Conservation (phyloP, 257 asterid genomes). For the Buddleja alternifolia region DNA sequence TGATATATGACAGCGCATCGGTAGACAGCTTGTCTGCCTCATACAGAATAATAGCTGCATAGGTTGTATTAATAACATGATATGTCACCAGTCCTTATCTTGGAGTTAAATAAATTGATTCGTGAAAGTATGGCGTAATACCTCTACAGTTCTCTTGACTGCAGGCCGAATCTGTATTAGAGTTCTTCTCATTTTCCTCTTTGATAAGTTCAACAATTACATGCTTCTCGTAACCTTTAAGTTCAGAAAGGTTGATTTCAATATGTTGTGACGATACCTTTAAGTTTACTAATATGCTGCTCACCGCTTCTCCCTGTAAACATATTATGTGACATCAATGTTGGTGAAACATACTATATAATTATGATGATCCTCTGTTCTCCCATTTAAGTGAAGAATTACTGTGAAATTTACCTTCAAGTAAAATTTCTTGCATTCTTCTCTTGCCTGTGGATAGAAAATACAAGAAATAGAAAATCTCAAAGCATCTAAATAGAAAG, state of each 20-base stretch:
- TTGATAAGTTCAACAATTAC: slow-evolving; percentile 72
- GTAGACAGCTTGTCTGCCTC: slow-evolving; percentile 77
- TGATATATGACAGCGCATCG: slow-evolving; percentile 69
- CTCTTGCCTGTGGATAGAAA: slow-evolving; percentile 40
- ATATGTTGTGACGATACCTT: slow-evolving; percentile 63
- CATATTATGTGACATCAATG: slow-evolving; percentile 15
- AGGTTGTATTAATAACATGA: slow-evolving; percentile 23
- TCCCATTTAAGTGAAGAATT: too few species aligned
- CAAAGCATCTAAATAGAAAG: neutral
- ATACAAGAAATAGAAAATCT: slow-evolving; percentile 23
- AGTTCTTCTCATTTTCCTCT: slow-evolving; percentile 36
- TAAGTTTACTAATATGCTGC: slow-evolving; percentile 66
- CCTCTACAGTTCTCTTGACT: slow-evolving; percentile 57
- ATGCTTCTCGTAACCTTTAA: slow-evolving; percentile 82
- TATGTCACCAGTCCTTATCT: slow-evolving; percentile 27
- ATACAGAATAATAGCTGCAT: slow-evolving; percentile 68
- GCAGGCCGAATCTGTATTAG: slow-evolving; percentile 29
- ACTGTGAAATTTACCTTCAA: slow-evolving; percentile 43
- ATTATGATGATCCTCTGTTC: slow-evolving; percentile 11
- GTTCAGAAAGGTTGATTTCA: slow-evolving; percentile 76
- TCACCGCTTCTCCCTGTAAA: slow-evolving; percentile 76
- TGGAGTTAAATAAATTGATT: slow-evolving; percentile 16
- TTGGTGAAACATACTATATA: neutral
- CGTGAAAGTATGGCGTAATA: slow-evolving; percentile 30
- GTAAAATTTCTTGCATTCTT: slow-evolving; percentile 41